A percentile compares a stretch with the other conserved stretches of the same genome.
Conservation (phyloP, 108 stramenopile species). For the Skeletonema grethae region DNA sequence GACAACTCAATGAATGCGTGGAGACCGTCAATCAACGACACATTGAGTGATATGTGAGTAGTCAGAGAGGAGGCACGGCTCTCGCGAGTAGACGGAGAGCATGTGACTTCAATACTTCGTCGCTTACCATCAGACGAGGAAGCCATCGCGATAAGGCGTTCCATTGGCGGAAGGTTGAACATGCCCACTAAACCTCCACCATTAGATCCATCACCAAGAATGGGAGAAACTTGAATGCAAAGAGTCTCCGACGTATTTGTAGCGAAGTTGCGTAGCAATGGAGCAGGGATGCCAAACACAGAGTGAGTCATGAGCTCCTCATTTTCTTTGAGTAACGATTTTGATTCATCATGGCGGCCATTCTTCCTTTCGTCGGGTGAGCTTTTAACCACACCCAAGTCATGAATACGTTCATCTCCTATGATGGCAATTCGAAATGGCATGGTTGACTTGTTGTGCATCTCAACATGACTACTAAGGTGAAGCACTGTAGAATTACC, state of each 20-base stretch:
- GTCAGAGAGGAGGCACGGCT: slow-evolving; percentile 17
- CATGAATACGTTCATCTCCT: slow-evolving; percentile 33
- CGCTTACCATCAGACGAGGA: slow-evolving; percentile 22
- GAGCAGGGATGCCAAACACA: slow-evolving; percentile 49
- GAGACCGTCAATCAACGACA: slow-evolving; percentile 47
- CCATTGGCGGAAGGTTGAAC: slow-evolving; percentile 43
- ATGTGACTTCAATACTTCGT: slow-evolving; percentile 39
- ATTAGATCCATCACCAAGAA: slow-evolving; percentile 15
- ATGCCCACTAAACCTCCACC: slow-evolving; percentile 26
- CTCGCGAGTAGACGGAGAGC: slow-evolving; percentile 28
- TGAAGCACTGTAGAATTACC: slow-evolving; percentile 85
- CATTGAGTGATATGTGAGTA: slow-evolving; percentile 52
- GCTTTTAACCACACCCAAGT: slow-evolving; percentile 43
- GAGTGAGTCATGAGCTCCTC: slow-evolving; percentile 42
- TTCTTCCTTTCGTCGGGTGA: slow-evolving; percentile 13
- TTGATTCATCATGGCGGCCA: background rate
- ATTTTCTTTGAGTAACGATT: slow-evolving; percentile 34
- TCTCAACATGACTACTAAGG: slow-evolving; percentile 65
- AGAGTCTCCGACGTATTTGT: slow-evolving; percentile 37
- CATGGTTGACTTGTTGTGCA: slow-evolving; percentile 63
- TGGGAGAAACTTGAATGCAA: slow-evolving; percentile 38
- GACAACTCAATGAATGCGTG: slow-evolving; percentile 62
- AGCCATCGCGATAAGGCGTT: slow-evolving; percentile 31
- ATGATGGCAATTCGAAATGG: slow-evolving; percentile 60
- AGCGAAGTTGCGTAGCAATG: slow-evolving; percentile 32